Base-by-base conservation (phyloP, 1,284 basidiomycete genomes). In the Pyrrhoderma noxium region DNA sequence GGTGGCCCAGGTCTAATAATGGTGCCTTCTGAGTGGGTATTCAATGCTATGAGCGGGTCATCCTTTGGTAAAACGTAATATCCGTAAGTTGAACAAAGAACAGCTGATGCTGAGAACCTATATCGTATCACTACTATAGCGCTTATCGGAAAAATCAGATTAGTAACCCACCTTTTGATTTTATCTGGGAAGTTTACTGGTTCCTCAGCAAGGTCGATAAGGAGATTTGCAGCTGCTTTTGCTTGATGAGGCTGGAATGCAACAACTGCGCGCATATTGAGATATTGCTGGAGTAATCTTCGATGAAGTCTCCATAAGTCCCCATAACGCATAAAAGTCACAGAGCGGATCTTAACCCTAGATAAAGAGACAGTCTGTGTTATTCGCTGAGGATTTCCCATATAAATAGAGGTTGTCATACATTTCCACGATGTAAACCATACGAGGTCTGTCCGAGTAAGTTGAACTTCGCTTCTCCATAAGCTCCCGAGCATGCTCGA, bases 291-390 rank as follows among this genome's bases (percentile, higher is more conserved):
- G 14, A 63, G 58, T 56, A 65, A 60, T 49, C 59, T 58, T 18
- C 65, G 62, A 25, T 64, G 61, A 48, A 61, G 63, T 16, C 65
- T 61, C 57, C 64, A 66, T 14, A 52, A 53, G 3, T 62, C 59
- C 8, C 61, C 62, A 37, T 66, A 67, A 2, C 54, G 59, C 34
- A 59, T 57, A 46, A 62, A 61, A 1, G 59, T 59, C 23, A 61
- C 55, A 13, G 58, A 59, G n/a, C 31, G n/a, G 50, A 23, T 43
- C 34, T 35, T 13, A 9, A 19, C 36, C n/a, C 42, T 49, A 13
- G 21, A 18, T 7, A 16, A 40, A 5, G n/a, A 8, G 14, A 40
- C 5, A 5, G 16, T 18, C n/a, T 16, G n/a, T 40, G 16, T 9
- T 16, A 9, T 49, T 14, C 36, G 46, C 45, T 36, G 9, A 31